phyloP scores from a whole-genome alignment of 2,329 filamentous ascomycete species.

The Hypoxylon sp. region DNA sequence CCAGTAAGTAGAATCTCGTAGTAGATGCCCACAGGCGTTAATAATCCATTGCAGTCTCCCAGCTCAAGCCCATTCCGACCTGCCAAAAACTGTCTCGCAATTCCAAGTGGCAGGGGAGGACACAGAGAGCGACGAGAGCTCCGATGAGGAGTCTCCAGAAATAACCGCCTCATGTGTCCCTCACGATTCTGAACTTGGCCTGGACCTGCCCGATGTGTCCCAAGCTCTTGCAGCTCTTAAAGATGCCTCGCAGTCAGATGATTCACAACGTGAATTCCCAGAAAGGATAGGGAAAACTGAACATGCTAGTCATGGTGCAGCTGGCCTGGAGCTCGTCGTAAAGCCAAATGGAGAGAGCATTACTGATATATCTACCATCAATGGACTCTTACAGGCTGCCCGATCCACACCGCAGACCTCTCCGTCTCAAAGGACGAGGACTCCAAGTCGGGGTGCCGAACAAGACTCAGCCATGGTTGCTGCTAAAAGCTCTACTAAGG shows the following conservation, averaged over 20 bases:
- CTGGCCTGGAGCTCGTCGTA: not conserved
- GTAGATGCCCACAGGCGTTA: not conserved
- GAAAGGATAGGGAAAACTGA: not conserved
- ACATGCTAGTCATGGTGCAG: not conserved
- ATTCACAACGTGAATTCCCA: not conserved
- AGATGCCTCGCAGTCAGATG: not conserved
- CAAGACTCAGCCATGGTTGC: not conserved
- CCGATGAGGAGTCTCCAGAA: not conserved
- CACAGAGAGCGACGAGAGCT: not conserved
- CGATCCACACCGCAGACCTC: not conserved
- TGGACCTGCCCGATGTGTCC: not conserved
- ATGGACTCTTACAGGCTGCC: not conserved
- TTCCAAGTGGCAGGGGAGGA: not conserved
- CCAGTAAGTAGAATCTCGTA: not conserved
- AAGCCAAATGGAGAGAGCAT: not conserved
- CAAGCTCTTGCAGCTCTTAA: not conserved
- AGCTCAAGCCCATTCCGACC: not conserved
- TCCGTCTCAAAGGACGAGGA: not conserved
- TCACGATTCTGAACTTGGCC: not conserved
- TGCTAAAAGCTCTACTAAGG: not conserved
- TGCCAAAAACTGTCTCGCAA: not conserved
- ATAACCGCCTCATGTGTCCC: not conserved
- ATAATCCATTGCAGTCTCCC: not conserved
- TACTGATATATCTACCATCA: not conserved
- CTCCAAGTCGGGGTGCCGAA: not conserved